Evolutionary conservation across 345 rosid genomes (phyloP).

Genomic region (Euphorbia pulcherrima): DNA sequence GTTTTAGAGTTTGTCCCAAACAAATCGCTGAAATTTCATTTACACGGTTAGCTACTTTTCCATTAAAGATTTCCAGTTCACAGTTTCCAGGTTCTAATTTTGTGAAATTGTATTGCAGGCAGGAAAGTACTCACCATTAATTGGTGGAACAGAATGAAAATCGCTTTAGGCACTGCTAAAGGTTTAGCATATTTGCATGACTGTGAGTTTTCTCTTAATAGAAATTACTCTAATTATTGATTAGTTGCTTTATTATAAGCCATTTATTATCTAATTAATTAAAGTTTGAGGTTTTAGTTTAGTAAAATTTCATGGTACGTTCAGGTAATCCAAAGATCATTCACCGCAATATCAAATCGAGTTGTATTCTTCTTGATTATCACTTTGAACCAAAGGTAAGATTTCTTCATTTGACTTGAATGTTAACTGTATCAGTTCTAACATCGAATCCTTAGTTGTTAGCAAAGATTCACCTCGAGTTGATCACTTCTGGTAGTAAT

Average conservation of each 20-base stretch:
- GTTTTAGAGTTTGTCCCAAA: conserved; percentile 24
- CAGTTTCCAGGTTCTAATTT: too few relatives aligned
- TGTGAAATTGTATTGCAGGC: conserved; percentile 28
- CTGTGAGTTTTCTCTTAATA: conserved; percentile 10
- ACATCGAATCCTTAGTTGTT: too few relatives aligned
- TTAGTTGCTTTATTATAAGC: background rate
- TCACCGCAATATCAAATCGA: conserved; percentile 21
- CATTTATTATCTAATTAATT: background rate
- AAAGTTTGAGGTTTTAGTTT: background rate
- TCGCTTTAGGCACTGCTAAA: conserved; percentile 17
- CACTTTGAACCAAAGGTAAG: conserved; percentile 26
- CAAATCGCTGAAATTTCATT: conserved; percentile 19
- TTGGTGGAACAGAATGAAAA: conserved; percentile 15
- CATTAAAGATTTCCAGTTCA: background rate
- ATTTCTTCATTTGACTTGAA: too few relatives aligned
- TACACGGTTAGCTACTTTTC: conserved; percentile 16
- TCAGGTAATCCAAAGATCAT: conserved; percentile 27
- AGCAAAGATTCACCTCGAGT: too few relatives aligned
- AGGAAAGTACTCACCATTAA: conserved; percentile 24
- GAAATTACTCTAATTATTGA: background rate
- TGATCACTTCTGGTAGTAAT: too few relatives aligned
- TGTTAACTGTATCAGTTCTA: too few relatives aligned
- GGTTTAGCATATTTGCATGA: conserved; percentile 18
- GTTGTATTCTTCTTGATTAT: conserved; percentile 24
- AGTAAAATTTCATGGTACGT: background rate